These are phyloP conservation scores for Dryas alaskensis DNA, from an alignment of 306 rosid species.

Conservation along the genomic window DNA sequence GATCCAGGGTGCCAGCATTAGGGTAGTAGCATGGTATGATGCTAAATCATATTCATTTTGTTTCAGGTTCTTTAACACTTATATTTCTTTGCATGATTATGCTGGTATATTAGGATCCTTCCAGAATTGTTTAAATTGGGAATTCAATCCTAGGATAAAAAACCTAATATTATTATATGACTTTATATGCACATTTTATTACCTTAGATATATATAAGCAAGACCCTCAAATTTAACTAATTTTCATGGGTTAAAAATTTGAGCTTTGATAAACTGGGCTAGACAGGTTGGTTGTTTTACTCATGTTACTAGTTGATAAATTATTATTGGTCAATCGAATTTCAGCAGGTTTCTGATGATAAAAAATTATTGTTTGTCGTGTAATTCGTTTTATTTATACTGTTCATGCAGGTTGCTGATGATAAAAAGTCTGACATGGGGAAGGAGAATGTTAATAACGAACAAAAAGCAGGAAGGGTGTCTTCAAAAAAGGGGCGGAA, in stretches of 20 bases:
- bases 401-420: slow-evolving; percentile 51
- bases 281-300: neutral
- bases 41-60: neutral
- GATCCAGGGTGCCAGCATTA: neutral
- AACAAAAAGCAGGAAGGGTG: slow-evolving; percentile 42
- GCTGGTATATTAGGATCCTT: neutral
- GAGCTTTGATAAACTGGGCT: neutral
- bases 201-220: neutral
- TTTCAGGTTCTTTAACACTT: neutral
- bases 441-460: slow-evolving; percentile 56
- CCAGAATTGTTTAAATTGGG: neutral
- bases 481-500: slow-evolving; percentile 62
- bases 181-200: neutral
- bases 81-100: neutral
- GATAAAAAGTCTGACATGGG: slow-evolving; percentile 63
- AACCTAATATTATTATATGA: neutral
- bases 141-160: neutral
- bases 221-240: neutral
- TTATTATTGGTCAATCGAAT: neutral
- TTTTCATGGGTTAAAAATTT: neutral
- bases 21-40: neutral
- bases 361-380: neutral
- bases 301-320: neutral
- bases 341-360: neutral
- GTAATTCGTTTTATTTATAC: slow-evolving; percentile 10